These are phyloP conservation scores for Sugiyamaella marilandica DNA, from an alignment of 805 yeast genomes.

Conservation along the genomic window DNA sequence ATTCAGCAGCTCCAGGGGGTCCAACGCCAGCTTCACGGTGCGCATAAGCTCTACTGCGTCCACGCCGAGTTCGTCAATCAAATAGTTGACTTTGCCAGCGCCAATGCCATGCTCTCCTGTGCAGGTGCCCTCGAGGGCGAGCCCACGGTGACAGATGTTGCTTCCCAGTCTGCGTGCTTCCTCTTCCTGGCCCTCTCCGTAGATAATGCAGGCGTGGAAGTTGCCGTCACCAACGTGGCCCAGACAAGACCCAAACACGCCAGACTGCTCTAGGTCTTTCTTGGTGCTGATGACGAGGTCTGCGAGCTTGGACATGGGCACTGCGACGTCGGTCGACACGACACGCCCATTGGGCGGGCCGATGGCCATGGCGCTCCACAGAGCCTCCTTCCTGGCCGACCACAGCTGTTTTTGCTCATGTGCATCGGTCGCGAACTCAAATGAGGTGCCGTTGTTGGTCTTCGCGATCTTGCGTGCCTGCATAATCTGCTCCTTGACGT, in stretches of 20 bases:
- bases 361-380: conserved; percentile 64
- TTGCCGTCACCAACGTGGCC: conserved; percentile 88
- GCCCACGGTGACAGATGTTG: conserved; percentile 60
- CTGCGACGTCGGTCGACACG: conserved; percentile 81
- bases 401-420: conserved; percentile 65
- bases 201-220: conserved; percentile 57
- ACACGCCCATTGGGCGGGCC: conserved; percentile 52
- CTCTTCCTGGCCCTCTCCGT: conserved; percentile 36
- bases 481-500: conserved; percentile 42
- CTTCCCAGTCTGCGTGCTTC: conserved; percentile 48
- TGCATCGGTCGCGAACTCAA: conserved; percentile 55
- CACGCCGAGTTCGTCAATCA: conserved; percentile 60
- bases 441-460: conserved; percentile 50
- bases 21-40: conserved; percentile 62
- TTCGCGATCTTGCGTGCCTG: conserved; percentile 49
- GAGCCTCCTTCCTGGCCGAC: conserved; percentile 68
- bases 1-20: conserved; percentile 66
- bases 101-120: conserved; percentile 90
- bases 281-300: conserved; percentile 58
- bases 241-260: conserved; percentile 53
- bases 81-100: conserved; percentile 57
- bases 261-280: conserved; percentile 49
- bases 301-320: conserved; percentile 67
- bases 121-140: conserved; percentile 72
- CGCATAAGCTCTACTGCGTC: conserved; percentile 71